Conservation (phyloP, 2,329 filamentous ascomycete genomes). For the Clarireedia hainanense region DNA sequence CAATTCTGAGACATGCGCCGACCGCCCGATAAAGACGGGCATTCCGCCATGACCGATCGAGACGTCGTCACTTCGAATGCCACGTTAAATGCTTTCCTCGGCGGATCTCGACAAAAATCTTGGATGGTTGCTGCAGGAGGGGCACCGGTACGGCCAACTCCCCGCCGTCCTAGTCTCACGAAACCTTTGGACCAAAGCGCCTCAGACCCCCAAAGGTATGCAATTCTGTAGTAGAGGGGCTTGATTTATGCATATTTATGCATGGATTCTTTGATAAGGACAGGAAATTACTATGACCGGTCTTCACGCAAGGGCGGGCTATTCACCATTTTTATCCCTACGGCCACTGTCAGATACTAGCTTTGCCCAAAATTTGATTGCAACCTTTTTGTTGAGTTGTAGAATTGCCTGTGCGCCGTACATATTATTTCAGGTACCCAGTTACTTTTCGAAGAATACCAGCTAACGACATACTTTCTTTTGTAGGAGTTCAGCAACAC, state of each 20-base stretch:
- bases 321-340: too few species aligned
- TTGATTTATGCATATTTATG: neutral
- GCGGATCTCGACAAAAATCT: slow-evolving; percentile 26
- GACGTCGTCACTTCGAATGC: slow-evolving; percentile 30
- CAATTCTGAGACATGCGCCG: slow-evolving; percentile 24
- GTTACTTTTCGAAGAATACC: neutral
- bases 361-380: too few species aligned
- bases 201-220: slow-evolving; percentile 15
- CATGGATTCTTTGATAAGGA: neutral
- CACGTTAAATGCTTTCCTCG: slow-evolving; percentile 29
- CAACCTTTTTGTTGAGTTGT: neutral
- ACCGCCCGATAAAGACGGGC: slow-evolving; percentile 27
- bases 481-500: neutral
- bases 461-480: slow-evolving; percentile 1
- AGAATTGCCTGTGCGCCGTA: neutral
- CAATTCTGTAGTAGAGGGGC: neutral
- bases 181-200: slow-evolving; percentile 12
- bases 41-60: slow-evolving; percentile 19
- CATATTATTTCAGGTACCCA: neutral
- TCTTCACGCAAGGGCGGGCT: neutral
- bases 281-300: neutral
- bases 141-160: slow-evolving; percentile 25
- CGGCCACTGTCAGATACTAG: too few species aligned
- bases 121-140: slow-evolving; percentile 27
- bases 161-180: slow-evolving; percentile 18